These are phyloP conservation scores for Fusarium stilboides DNA, from an alignment of 2,329 filamentous ascomycete genomes.

Conservation along the genomic window DNA sequence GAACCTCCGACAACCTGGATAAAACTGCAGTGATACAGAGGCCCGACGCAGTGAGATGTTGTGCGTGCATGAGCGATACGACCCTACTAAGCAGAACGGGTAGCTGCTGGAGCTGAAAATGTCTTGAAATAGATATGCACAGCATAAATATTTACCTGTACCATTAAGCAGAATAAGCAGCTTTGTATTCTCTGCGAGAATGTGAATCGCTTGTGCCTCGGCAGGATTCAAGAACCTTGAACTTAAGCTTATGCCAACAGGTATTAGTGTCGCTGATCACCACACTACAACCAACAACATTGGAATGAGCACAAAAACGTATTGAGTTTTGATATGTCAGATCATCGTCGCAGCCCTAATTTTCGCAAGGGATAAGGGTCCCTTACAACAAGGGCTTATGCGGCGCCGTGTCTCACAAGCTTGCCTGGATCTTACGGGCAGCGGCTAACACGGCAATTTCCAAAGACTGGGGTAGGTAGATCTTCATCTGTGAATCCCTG, in stretches of 20 bases:
- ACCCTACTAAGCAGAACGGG: conserved; percentile 7
- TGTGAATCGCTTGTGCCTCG: neutral
- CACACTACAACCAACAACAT: neutral
- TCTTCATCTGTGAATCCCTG: conserved; percentile 30
- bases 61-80: conserved; percentile 10
- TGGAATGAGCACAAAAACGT: neutral
- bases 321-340: neutral
- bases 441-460: conserved; percentile 39
- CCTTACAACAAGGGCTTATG: neutral
- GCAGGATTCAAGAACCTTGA: conserved; percentile 1
- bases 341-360: neutral
- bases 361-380: neutral
- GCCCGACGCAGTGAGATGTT: conserved; percentile 3
- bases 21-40: conserved; percentile 8
- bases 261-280: conserved; percentile 26
- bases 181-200: neutral
- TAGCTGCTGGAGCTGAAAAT: conserved; percentile 23
- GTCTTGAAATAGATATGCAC: neutral
- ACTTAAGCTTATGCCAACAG: conserved; percentile 30
- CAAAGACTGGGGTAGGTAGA: conserved; percentile 24
- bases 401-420: conserved; percentile 23
- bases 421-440: conserved; percentile 10
- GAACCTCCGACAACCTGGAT: conserved; percentile 20
- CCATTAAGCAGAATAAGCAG: neutral
- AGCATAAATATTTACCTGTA: neutral